Evolutionary conservation across 1,284 basidiomycete species (phyloP).

Genomic region (Uromyces viciae-fabae): DNA sequence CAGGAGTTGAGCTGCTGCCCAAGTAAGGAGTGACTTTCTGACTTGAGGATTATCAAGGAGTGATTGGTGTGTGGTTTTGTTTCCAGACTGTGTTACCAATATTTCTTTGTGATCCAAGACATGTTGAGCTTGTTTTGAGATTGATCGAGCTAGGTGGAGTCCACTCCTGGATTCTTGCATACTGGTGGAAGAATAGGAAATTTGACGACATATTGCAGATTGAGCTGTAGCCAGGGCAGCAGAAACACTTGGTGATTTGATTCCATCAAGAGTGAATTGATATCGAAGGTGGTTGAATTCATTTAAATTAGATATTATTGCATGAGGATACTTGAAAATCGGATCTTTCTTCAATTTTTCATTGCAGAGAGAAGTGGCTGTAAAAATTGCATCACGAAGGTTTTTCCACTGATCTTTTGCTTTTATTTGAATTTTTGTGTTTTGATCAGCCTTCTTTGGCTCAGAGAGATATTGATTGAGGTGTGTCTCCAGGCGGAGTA

Average conservation of each 20-base stretch:
- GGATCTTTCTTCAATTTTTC: neutral
- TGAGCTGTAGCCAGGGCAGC: neutral
- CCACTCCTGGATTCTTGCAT: too few species aligned
- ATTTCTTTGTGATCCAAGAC: neutral
- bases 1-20: neutral
- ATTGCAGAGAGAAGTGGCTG: neutral
- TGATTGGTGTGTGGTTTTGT: neutral
- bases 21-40: neutral
- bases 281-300: neutral
- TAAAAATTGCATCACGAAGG: neutral
- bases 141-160: neutral
- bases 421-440: too few species aligned
- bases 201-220: neutral
- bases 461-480: too few species aligned
- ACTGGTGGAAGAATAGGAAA: too few species aligned
- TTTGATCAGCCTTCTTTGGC: too few species aligned
- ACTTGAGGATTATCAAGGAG: neutral
- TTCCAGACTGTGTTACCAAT: neutral
- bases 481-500: too few species aligned
- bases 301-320: neutral
- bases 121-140: neutral
- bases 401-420: neutral
- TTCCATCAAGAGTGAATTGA: neutral
- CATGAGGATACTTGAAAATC: neutral
- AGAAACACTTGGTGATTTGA: neutral